Percentiles rank a stretch among this genome's conserved stretches.
phyloP scores from a whole-genome alignment of 2,329 filamentous ascomycete species.

The Didymella segeticola region DNA sequence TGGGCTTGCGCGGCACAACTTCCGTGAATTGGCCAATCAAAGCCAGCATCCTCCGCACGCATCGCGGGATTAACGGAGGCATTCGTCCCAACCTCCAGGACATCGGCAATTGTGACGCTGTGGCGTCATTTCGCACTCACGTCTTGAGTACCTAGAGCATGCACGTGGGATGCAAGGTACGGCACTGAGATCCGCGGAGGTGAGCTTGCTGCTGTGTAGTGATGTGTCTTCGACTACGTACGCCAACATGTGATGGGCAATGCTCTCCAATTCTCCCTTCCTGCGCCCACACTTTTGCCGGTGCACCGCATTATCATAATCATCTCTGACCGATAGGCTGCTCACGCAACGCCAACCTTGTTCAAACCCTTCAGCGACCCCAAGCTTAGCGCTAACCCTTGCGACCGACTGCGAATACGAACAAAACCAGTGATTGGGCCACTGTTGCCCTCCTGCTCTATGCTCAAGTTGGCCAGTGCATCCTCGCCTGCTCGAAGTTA shows the following conservation, averaged over 20 bases:
- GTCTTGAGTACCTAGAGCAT: neutral
- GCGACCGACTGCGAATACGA: conserved; percentile 94
- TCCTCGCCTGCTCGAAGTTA: conserved; percentile 77
- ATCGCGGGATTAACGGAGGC: neutral
- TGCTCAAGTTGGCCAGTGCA: conserved; percentile 94
- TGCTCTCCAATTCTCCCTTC: neutral
- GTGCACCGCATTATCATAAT: conserved; percentile 12
- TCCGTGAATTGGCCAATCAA: conserved; percentile 14
- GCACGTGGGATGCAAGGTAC: neutral
- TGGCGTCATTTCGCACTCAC: conserved; percentile 1
- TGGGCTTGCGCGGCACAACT: conserved; percentile 6
- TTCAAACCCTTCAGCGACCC: conserved; percentile 94
- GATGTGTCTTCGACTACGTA: conserved; percentile 5
- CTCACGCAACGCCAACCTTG: conserved; percentile 45
- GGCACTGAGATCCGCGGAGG: neutral
- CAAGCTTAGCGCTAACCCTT: conserved; percentile 90
- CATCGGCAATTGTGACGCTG: conserved; percentile 8
- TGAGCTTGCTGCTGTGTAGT: neutral
- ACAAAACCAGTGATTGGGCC: conserved; percentile 97
- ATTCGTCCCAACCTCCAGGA: neutral
- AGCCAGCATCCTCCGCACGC: conserved; percentile 5
- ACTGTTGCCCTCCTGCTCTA: conserved; percentile 95
- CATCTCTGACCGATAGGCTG: conserved; percentile 1
- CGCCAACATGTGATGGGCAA: conserved; percentile 3
- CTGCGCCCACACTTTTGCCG: conserved; percentile 3